Base-by-base conservation (phyloP, 257 asterid species). In the Salvia miltiorrhiza region DNA sequence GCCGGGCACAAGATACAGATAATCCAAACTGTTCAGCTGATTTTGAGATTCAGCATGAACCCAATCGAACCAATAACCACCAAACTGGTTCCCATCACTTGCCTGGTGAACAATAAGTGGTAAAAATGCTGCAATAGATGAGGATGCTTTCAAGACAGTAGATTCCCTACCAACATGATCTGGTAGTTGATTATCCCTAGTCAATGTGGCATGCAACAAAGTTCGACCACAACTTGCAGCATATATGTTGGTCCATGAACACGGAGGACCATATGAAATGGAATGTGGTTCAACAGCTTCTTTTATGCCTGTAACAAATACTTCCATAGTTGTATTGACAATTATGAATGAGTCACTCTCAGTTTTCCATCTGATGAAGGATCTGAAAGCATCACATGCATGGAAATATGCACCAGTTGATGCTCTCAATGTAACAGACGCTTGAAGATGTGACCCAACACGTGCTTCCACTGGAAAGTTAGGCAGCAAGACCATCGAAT, bases 1-100 rank as follows among this genome's bases (percentile, higher is more conserved):
- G 35, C 93, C 96, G 20, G 96, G 96, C 16, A 74, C 86, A 78
- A 93, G 97, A 80, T 86, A 78, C 33, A 93, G 58, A 60, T 44
- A 48, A 19, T 85, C 90, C 81, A 88, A 78, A 84, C 73, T 86
- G 50, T 61, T 79, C 45, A 85, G 45, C 76, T 76, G 85, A 73
- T 74, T 76, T 58, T 71, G 80, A 54, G 84, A 80, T 73, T 85
- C 87, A 45, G 81, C 58, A 62, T 81, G 80, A 65, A 71, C 73
- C 68, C 79, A 72, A 76, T 88, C 83, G 64, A 85, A 78, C 88
- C 88, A 88, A 76, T 93, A 93, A 67, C 98, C 98, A 70, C 98
- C 98, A 79, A 86, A 93, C 71, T 87, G 87, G 81, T 93, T 90
- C 49, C 98, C 98, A 44, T 93, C 88, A 72, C 95, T 80, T 59